Evolutionary conservation across 2,329 filamentous ascomycete species (phyloP), one percentile per base, ranked within the genome.

Genomic region (Aaosphaeria arxii): DNA sequence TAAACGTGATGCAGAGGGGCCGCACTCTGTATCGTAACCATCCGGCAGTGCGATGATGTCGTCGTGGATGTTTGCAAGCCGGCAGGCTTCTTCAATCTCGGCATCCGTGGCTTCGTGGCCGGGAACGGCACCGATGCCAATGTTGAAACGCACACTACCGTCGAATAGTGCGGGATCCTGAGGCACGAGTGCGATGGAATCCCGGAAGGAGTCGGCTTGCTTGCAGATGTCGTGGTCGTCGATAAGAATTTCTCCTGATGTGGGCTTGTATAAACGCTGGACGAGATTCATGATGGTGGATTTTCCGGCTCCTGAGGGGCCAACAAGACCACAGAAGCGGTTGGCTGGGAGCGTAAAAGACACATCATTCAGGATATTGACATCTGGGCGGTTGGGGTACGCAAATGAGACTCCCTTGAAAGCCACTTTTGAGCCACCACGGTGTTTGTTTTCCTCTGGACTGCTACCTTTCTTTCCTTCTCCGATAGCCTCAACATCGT

Each of bases 251-350:
- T 42, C 47, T 11, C 67, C 67, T 2, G 29, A 17, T 2, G 41
- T 9, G 11, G 43, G 43, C 13, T 45, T 24, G 51, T 28, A 88
- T 82, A 84, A 88, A 31, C 84, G 74, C 57, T 88, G 82, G 5
- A 89, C 73, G 3, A 89, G 70, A 0, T 82, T 85, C 1, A 88
- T 79, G 31, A 89, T 82, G 0, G 86, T 89, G 44, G 82, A 86
- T 66, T 89, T 89, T 1, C 86, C 86, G 2, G 80, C 85, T 0
- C 86, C 86, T 4, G 83, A 86, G 1, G 84, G 79, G 0, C 86
- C 86, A 28, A 89, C 85, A 7, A 89, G 82, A 3, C 86, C 86
- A 9, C 68, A 74, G 42, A 71, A 68, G 5, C 60, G 59, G 5
- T 65, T 64, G 7, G 66, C 54, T 30, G 56, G 51, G 17, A 72